A percentile compares a stretch with the other conserved stretches of the same genome.
Evolutionary conservation across 2,329 filamentous ascomycete genomes (phyloP).

Genomic region (Scytalidium lignicola): DNA sequence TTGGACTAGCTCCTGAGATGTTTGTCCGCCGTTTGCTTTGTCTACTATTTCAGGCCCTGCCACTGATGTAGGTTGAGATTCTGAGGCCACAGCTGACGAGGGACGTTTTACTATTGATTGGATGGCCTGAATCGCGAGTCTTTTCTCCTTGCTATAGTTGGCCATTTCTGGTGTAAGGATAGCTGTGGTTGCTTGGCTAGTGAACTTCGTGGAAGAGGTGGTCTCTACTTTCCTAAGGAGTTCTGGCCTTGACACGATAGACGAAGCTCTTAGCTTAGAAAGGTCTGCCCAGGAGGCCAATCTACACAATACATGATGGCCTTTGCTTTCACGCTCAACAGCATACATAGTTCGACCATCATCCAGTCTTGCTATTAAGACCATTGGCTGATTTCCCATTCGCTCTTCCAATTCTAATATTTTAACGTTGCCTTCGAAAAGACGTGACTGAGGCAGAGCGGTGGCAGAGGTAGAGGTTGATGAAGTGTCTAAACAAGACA

Average conservation of each 20-base stretch:
- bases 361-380: constrained; percentile 59
- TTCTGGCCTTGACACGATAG: constrained; percentile 40
- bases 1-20: neutral
- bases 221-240: constrained; percentile 23
- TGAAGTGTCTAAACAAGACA: constrained; percentile 57
- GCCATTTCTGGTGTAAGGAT: constrained; percentile 14
- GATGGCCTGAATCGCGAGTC: constrained; percentile 57
- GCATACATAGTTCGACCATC: constrained; percentile 50
- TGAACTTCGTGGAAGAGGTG: neutral
- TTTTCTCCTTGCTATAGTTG: constrained; percentile 42
- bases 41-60: neutral
- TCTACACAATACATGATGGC: constrained; percentile 63
- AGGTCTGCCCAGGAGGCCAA: constrained; percentile 63
- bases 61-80: constrained; percentile 5
- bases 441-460: constrained; percentile 46
- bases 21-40: neutral
- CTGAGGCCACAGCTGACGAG: constrained; percentile 14
- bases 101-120: constrained; percentile 53
- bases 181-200: neutral
- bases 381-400: constrained; percentile 46
- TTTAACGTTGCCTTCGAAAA: constrained; percentile 57
- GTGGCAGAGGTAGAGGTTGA: constrained; percentile 43
- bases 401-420: constrained; percentile 59
- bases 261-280: constrained; percentile 43
- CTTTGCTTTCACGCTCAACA: constrained; percentile 58